Conservation (phyloP, 1,284 basidiomycete genomes). For the Trichosporon ovoides region DNA sequence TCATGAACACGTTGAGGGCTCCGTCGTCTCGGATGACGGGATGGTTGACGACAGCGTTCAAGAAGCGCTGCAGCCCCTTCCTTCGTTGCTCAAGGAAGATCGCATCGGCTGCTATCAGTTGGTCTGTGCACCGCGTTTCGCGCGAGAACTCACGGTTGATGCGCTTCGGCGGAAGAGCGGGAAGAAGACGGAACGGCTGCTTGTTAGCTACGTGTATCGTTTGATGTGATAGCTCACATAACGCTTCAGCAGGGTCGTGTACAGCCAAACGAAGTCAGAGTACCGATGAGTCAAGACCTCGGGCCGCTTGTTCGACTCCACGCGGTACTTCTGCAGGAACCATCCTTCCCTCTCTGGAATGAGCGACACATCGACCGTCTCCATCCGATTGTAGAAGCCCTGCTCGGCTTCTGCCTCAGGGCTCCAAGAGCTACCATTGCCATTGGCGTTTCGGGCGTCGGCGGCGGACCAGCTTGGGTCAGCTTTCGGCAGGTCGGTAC, state of each 20-base stretch:
- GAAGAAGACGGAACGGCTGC: slow-evolving; percentile 87
- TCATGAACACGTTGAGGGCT: slow-evolving; percentile 71
- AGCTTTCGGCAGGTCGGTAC: slow-evolving; percentile 10
- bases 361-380: slow-evolving; percentile 60
- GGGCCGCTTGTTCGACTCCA: slow-evolving; percentile 66
- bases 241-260: slow-evolving; percentile 65
- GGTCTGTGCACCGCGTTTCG: slow-evolving; percentile 4
- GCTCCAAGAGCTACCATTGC: slow-evolving; percentile 9
- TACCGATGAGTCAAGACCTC: slow-evolving; percentile 55
- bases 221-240: slow-evolving; percentile 36
- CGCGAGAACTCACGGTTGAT: slow-evolving; percentile 63
- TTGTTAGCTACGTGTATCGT: slow-evolving; percentile 23
- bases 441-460: slow-evolving; percentile 8
- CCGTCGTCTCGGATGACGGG: slow-evolving; percentile 82
- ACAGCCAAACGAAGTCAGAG: slow-evolving; percentile 83
- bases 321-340: slow-evolving; percentile 77
- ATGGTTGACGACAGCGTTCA: slow-evolving; percentile 79
- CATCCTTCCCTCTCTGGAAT: slow-evolving; percentile 74
- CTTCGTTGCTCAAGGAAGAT: slow-evolving; percentile 81
- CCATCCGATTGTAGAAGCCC: slow-evolving; percentile 78
- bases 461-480: slow-evolving; percentile 8
- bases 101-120: slow-evolving; percentile 61
- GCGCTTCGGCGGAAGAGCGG: slow-evolving; percentile 82
- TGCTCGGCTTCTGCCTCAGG: slow-evolving; percentile 33
- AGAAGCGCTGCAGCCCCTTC: slow-evolving; percentile 72